Evolutionary conservation across 73 alveolate species (phyloP).

Genomic region (Paramecium sexaurelia): DNA sequence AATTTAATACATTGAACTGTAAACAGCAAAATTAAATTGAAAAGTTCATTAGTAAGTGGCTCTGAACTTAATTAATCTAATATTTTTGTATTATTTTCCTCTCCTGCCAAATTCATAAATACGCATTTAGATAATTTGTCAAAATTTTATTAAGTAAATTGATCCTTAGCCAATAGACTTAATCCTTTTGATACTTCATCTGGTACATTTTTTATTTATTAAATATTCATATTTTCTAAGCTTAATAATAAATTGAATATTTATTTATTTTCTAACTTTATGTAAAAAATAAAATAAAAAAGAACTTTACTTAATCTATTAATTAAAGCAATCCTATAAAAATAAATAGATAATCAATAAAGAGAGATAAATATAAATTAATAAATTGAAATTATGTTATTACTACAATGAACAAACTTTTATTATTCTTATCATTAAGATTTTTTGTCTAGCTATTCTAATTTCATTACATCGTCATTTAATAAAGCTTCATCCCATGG

Average conservation of each 20-base stretch:
- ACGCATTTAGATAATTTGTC: slow-evolving; percentile 18
- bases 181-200: neutral
- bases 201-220: neutral
- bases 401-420: too few species aligned
- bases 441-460: neutral
- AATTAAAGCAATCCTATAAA: neutral
- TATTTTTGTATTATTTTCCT: neutral
- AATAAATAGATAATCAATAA: neutral
- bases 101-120: slow-evolving; percentile 41
- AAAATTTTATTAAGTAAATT: neutral
- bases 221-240: neutral
- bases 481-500: slow-evolving; percentile 37
- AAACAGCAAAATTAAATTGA: neutral
- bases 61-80: neutral
- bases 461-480: neutral
- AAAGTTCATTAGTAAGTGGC: neutral
- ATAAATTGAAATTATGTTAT: neutral
- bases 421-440: too few species aligned
- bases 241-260: neutral
- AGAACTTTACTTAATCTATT: neutral
- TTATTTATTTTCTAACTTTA: too few species aligned
- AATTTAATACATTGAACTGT: neutral
- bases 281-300: too few species aligned
- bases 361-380: neutral
- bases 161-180: neutral